phyloP scores from a whole-genome alignment of 1,284 basidiomycete genomes.

The Puccinia horiana region DNA sequence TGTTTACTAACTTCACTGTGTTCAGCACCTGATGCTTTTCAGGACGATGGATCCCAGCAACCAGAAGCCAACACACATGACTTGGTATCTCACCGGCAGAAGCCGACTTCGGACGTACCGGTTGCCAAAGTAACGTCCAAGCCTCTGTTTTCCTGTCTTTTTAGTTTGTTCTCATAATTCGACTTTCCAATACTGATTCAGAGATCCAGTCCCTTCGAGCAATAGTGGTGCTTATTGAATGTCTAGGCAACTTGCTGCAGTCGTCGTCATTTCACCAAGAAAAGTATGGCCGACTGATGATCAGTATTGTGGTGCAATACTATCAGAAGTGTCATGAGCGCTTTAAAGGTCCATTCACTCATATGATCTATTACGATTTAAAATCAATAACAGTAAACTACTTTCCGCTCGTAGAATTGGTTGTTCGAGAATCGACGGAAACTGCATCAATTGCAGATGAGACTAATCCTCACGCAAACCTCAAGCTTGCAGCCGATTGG shows the following conservation, averaged over 20 bases:
- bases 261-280: constrained; percentile 95
- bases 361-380: not conserved
- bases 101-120: constrained; percentile 68
- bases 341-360: constrained; percentile 65
- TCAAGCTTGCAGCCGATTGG: constrained; percentile 75
- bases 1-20: not conserved
- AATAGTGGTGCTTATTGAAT: constrained; percentile 86
- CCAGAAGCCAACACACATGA: not conserved
- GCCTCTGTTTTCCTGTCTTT: not conserved
- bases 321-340: constrained; percentile 89
- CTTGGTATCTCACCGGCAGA: constrained; percentile 45
- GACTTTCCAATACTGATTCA: constrained; percentile 50
- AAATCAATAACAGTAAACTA: not conserved
- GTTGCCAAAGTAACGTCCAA: constrained; percentile 70
- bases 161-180: not conserved
- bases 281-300: constrained; percentile 86
- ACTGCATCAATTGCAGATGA: constrained; percentile 16
- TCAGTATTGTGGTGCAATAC: constrained; percentile 94
- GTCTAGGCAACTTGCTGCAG: constrained; percentile 85
- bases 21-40: constrained; percentile 69
- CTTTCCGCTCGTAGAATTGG: constrained; percentile 44
- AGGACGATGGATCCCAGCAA: constrained; percentile 65
- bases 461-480: constrained; percentile 28
- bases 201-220: constrained; percentile 71
- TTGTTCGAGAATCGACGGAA: constrained; percentile 51